A percentile compares a stretch with the other conserved stretches of the same genome.
phyloP scores from a whole-genome alignment of 2,329 filamentous ascomycete species.

The Trichoderma sp. region DNA sequence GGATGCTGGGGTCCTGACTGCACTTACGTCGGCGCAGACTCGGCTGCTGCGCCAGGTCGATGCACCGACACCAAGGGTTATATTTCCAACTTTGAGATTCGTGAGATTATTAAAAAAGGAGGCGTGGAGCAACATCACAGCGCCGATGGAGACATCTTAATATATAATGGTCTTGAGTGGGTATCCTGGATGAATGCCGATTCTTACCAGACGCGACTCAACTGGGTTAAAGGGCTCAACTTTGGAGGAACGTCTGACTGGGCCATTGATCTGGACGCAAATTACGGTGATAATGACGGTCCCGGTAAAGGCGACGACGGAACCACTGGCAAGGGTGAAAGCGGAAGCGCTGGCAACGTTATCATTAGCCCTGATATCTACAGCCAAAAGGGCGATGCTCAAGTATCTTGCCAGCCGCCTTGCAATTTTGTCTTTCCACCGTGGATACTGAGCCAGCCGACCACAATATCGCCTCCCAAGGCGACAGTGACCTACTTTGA shows the following conservation, averaged over 20 bases:
- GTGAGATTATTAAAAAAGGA: conserved; percentile 28
- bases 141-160: neutral
- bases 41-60: conserved; percentile 33
- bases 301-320: too few species aligned
- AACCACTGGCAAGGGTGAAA: neutral
- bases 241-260: neutral
- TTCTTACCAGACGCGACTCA: neutral
- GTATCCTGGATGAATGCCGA: neutral
- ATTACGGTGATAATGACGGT: neutral
- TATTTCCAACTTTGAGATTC: conserved; percentile 40
- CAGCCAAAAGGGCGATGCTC: neutral
- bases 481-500: neutral
- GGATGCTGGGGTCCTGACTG: conserved; percentile 38
- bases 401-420: neutral
- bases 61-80: conserved; percentile 40
- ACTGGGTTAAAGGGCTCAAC: neutral
- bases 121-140: neutral
- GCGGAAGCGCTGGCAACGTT: neutral
- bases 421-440: neutral
- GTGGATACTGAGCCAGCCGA: neutral
- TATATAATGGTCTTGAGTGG: neutral
- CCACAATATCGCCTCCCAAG: neutral
- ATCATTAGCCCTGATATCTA: neutral
- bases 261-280: neutral
- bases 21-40: conserved; percentile 34